phyloP scores from a whole-genome alignment of 2,329 filamentous ascomycete species.

The Cladobotryum mycophilum region DNA sequence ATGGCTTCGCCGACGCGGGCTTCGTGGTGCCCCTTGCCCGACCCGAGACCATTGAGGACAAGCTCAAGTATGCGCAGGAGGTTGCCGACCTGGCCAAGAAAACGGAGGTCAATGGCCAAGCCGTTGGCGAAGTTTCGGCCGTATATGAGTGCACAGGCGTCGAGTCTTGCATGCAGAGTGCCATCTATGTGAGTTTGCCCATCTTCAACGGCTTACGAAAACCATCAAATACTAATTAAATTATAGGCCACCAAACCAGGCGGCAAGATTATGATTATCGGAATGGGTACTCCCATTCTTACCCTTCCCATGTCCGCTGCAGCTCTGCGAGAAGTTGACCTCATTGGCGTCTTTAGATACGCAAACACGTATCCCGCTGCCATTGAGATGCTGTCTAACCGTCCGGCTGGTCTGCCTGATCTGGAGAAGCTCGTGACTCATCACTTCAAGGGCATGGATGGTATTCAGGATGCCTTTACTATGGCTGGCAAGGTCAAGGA shows the following conservation, averaged over 20 bases:
- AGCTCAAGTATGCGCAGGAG: conserved; percentile 44
- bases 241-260: conserved; percentile 55
- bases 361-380: conserved; percentile 64
- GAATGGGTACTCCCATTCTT: conserved; percentile 66
- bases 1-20: conserved; percentile 49
- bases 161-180: conserved; percentile 66
- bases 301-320: conserved; percentile 64
- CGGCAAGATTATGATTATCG: conserved; percentile 63
- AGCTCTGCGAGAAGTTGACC: conserved; percentile 62
- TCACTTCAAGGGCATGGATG: conserved; percentile 56
- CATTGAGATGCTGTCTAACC: conserved; percentile 45
- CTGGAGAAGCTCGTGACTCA: conserved; percentile 67
- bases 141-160: conserved; percentile 78
- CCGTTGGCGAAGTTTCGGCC: conserved; percentile 57
- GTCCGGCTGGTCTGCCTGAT: conserved; percentile 50
- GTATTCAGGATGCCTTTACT: conserved; percentile 61
- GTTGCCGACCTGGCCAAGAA: conserved; percentile 40
- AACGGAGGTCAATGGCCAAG: conserved; percentile 31
- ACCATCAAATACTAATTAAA: neutral
- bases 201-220: neutral
- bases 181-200: conserved; percentile 52
- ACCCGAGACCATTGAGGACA: conserved; percentile 45
- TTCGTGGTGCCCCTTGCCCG: conserved; percentile 44
- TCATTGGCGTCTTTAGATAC: conserved; percentile 66
- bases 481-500: conserved; percentile 69